Evolutionary conservation across 2,329 filamentous ascomycete species (phyloP), one percentile per base, ranked within the genome.

Genomic region (Beauveria varroae): DNA sequence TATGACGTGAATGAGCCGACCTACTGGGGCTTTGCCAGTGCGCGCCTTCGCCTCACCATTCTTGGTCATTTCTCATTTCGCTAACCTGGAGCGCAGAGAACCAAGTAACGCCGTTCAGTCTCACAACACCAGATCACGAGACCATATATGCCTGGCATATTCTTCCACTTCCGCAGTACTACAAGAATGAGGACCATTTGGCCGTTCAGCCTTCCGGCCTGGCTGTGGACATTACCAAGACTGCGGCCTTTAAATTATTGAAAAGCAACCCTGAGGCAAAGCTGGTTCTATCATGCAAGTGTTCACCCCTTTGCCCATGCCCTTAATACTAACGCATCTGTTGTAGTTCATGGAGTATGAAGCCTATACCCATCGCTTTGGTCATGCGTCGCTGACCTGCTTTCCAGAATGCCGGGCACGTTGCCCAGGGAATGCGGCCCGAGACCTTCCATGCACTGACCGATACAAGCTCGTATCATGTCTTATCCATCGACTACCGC

Each of bases 81-180:
- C 52, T 59, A 24, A 49, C 26, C 22, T 51, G 2, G 10, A 2
- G 67, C n/a, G 14, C 34, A 93, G 90, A 86, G 70, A 91, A 92
- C 67, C 93, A 98, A 75, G 89, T 96, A 3, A 92, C 91, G 6
- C 90, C 93, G 0, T 97, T 98, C 72, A 86, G 84, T 53, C 75
- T 98, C 43, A 76, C 75, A 4, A 95, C 91, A 0, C 78, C 85
- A 1, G 93, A 97, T 71, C 85, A 86, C 44, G 87, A 93, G 72
- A 85, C 79, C 2, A 76, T 98, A 20, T 96, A 95, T 70, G 90
- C 89, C 28, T 98, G 93, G 93, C 93, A 97, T 70, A 82, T 98
- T 60, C 77, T 97, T 54, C 93, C 93, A 0, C 75, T 96, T 7
- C 85, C 88, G 57, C 77, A 91, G 0, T 96, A 96, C 71, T 78